A percentile compares a stretch with the other conserved stretches of the same genome.
Evolutionary conservation across 768 basidiomycete species (phyloP).

Genomic region (Leccinellum rugosiceps): DNA sequence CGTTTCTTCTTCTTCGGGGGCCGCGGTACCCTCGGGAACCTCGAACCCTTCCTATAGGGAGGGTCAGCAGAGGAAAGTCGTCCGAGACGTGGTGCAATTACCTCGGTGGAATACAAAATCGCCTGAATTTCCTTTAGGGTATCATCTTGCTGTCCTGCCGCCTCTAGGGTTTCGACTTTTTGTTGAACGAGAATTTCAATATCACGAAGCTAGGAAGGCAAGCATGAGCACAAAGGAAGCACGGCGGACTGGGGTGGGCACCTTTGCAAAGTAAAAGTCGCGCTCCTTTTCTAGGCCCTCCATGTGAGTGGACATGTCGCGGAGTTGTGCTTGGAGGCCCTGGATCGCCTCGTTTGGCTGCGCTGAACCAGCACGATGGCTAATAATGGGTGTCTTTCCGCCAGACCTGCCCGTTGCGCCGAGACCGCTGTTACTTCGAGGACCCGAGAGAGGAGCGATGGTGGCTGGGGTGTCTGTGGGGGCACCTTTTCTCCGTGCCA

Average conservation of each 20-base stretch:
- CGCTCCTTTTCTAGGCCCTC: constrained; percentile 96
- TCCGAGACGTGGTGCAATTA: constrained; percentile 33
- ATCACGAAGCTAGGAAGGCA: constrained; percentile 73
- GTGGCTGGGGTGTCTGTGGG: constrained; percentile 77
- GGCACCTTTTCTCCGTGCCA: constrained; percentile 74
- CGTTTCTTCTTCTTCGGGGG: constrained; percentile 79
- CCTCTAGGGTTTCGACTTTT: constrained; percentile 62
- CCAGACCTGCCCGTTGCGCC: constrained; percentile 47
- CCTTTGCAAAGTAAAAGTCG: constrained; percentile 99
- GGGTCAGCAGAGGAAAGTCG: constrained; percentile 7
- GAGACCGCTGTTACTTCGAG: constrained; percentile 38
- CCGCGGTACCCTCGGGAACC: constrained; percentile 62
- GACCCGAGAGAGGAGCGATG: constrained; percentile 58
- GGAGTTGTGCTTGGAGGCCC: constrained; percentile 70
- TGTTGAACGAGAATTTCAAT: constrained; percentile 93
- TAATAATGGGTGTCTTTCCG: constrained; percentile 69
- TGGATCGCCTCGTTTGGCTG: constrained; percentile 66
- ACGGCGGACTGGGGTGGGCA: constrained; percentile 32
- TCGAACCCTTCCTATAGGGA: constrained; percentile 82
- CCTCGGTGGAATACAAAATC: constrained; percentile 95
- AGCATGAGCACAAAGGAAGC: constrained; percentile 5
- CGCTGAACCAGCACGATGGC: constrained; percentile 63
- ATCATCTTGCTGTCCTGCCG: constrained; percentile 52
- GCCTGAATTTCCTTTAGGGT: constrained; percentile 79
- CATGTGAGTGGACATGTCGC: constrained; percentile 76